A percentile compares a stretch with the other conserved stretches of the same genome.
These are phyloP conservation scores for Fusarium equiseti DNA, from an alignment of 2,329 filamentous ascomycete species.

Conservation along the genomic window DNA sequence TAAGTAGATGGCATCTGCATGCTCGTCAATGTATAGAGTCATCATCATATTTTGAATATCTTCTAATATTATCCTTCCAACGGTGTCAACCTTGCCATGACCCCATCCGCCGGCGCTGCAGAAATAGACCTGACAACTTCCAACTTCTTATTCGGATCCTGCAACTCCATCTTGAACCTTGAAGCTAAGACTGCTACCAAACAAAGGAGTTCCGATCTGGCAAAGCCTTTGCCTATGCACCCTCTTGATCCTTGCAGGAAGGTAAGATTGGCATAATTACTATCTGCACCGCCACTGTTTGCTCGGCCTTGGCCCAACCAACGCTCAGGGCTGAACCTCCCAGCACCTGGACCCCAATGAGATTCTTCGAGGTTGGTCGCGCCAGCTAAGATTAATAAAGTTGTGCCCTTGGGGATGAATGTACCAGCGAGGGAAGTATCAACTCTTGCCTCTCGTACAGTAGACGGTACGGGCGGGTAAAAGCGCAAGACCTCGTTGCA, in stretches of 20 bases:
- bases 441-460: background rate
- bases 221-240: background rate
- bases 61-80: background rate
- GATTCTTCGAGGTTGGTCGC: background rate
- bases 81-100: background rate
- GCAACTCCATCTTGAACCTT: background rate
- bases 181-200: background rate
- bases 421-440: background rate
- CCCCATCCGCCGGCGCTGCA: background rate
- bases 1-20: too few relatives aligned
- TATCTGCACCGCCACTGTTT: background rate
- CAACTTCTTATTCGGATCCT: background rate
- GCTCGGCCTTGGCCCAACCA: background rate
- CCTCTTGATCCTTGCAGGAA: background rate
- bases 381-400: background rate
- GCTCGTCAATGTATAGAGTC: too few relatives aligned
- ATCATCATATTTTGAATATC: background rate
- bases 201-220: background rate
- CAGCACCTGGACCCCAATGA: background rate
- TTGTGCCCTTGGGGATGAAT: background rate
- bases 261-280: background rate
- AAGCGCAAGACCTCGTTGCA: background rate
- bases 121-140: background rate
- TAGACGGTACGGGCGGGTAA: background rate
- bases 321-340: background rate